Evolutionary conservation across 257 asterid species (phyloP).

Genomic region (Lycium ferocissimum): DNA sequence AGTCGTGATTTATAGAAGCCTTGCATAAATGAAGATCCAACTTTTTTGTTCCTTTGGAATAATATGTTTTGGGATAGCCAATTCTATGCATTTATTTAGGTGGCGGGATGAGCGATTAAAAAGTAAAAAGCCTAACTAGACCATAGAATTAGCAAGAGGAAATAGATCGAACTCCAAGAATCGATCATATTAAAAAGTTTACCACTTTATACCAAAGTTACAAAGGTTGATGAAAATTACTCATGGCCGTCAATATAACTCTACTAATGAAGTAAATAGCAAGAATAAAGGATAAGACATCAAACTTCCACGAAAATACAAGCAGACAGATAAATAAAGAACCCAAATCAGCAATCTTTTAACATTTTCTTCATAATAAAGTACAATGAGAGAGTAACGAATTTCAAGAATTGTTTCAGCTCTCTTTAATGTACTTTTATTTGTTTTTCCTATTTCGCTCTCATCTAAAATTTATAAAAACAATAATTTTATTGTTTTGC

Average conservation of each 20-base stretch:
- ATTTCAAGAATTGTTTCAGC: too few species aligned
- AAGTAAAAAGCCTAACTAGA: background rate
- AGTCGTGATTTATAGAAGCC: too few species aligned
- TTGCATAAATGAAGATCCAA: background rate
- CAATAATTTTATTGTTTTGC: too few species aligned
- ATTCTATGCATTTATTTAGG: background rate
- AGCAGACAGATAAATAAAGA: background rate
- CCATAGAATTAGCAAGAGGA: background rate
- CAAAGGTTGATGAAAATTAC: background rate
- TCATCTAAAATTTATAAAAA: too few species aligned
- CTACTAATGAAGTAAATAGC: too few species aligned
- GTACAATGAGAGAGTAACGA: conserved; percentile 27
- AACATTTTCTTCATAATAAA: background rate
- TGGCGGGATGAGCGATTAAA: background rate
- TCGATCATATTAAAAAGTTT: background rate
- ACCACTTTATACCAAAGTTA: too few species aligned
- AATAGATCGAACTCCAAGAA: background rate
- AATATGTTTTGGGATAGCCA: background rate
- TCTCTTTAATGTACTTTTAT: too few species aligned
- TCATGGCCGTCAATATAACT: background rate
- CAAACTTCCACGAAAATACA: too few species aligned
- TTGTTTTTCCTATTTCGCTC: too few species aligned
- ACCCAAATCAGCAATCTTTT: background rate
- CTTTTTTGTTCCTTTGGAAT: background rate
- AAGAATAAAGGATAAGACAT: background rate